Conservation (phyloP, 345 rosid species). For the Kernera saxatilis region DNA sequence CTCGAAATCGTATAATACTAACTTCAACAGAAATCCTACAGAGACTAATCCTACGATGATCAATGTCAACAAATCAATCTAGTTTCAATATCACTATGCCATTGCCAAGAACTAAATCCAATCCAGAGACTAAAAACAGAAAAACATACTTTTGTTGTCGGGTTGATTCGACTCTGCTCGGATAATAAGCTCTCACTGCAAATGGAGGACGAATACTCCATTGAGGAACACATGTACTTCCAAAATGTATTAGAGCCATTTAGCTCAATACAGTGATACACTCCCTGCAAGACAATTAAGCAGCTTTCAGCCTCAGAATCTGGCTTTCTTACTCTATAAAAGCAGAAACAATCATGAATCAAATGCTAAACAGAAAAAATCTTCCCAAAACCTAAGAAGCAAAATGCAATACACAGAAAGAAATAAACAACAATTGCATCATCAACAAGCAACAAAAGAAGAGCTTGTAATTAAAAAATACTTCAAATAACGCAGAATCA, state of each 20-base stretch:
- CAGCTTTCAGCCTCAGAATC: not conserved
- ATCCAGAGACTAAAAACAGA: not conserved
- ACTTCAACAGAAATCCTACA: not conserved
- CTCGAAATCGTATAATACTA: not conserved
- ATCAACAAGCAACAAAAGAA: not conserved
- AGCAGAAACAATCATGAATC: not conserved
- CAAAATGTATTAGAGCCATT: constrained; percentile 77
- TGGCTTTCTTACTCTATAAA: not conserved
- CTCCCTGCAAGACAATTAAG: constrained; percentile 17
- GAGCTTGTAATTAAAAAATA: not conserved
- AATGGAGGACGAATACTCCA: constrained; percentile 65
- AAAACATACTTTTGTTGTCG: constrained; percentile 37
- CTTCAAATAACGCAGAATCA: not conserved
- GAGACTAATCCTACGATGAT: not conserved
- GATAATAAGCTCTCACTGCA: constrained; percentile 35
- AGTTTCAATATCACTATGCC: not conserved
- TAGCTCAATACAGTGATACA: constrained; percentile 8
- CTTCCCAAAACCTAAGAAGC: not conserved
- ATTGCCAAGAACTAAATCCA: not conserved
- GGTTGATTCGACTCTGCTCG: constrained; percentile 23
- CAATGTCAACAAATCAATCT: not conserved
- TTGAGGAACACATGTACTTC: constrained; percentile 67
- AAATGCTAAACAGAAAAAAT: not conserved
- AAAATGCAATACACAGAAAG: not conserved
- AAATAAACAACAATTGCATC: not conserved